Percentiles rank a stretch among this genome's conserved stretches.
Conservation (phyloP, 2,329 filamentous ascomycete genomes). For the Sordariomycetes sp. region DNA sequence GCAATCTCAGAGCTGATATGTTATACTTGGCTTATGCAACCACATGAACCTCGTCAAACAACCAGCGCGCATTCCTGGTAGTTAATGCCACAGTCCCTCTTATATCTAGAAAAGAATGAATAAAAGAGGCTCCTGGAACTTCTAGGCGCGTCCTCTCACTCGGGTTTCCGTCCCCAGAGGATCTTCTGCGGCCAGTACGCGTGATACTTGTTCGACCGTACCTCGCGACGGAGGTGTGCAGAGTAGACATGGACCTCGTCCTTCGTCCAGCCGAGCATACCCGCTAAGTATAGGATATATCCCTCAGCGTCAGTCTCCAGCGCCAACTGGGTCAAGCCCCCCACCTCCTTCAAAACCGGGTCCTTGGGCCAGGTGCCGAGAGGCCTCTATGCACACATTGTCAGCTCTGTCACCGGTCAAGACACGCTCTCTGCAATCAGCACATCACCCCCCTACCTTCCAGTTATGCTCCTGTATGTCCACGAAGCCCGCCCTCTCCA, state of each 20-base stretch:
- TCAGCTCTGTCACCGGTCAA: background rate
- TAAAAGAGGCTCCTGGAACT: no score
- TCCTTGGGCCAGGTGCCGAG: constrained; percentile 19
- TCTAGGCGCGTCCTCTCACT: no score
- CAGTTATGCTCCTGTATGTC: constrained; percentile 4
- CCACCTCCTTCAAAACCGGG: constrained; percentile 14
- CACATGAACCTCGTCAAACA: no score
- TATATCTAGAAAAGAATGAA: no score
- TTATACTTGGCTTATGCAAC: no score
- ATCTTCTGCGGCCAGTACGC: constrained; percentile 12
- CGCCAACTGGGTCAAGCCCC: constrained; percentile 13
- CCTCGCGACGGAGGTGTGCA: constrained; percentile 16
- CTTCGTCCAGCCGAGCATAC: constrained; percentile 9
- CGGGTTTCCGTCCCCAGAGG: constrained; percentile 1
- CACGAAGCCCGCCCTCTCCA: constrained; percentile 8
- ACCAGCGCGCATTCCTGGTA: no score
- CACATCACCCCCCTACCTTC: no score
- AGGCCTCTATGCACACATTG: constrained; percentile 6
- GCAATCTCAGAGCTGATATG: no score
- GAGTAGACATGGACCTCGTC: constrained; percentile 21
- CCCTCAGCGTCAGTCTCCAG: constrained; percentile 13
- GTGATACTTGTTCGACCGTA: constrained; percentile 18
- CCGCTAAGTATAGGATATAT: constrained; percentile 12
- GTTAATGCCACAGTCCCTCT: no score
- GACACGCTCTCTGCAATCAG: no score